Percentiles rank a stretch among this genome's conserved stretches.
These are phyloP conservation scores for Aspergillus quadrilineatus DNA, from an alignment of 2,329 filamentous ascomycete genomes.

Conservation along the genomic window DNA sequence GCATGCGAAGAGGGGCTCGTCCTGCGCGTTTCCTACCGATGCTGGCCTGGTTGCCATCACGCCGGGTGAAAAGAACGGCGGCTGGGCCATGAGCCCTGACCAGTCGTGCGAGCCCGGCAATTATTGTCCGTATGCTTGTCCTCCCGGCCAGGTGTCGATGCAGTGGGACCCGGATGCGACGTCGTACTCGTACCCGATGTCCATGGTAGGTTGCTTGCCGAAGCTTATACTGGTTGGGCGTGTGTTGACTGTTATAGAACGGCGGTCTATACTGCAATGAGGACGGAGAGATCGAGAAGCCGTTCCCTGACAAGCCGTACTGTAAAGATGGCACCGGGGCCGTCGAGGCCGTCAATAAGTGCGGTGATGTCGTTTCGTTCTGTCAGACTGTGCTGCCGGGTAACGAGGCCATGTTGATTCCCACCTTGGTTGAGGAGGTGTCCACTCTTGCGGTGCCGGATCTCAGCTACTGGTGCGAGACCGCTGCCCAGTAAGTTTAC, in stretches of 20 bases:
- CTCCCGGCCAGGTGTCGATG: conserved; percentile 70
- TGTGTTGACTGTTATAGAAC: conserved; percentile 50
- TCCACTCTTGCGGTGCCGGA: conserved; percentile 70
- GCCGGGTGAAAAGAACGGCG: conserved; percentile 63
- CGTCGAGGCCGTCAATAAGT: conserved; percentile 66
- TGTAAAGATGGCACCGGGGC: conserved; percentile 68
- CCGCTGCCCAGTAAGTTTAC: conserved; percentile 68
- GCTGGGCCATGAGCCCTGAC: conserved; percentile 79
- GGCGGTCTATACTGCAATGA: conserved; percentile 72
- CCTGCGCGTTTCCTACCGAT: conserved; percentile 66
- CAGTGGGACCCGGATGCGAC: conserved; percentile 74
- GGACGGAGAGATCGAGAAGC: conserved; percentile 65
- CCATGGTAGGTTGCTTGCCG: conserved; percentile 60
- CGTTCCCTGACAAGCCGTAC: conserved; percentile 66
- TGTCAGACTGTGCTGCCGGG: conserved; percentile 79
- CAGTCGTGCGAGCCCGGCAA: conserved; percentile 64
- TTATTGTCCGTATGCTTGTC: conserved; percentile 77
- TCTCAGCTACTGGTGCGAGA: conserved; percentile 67
- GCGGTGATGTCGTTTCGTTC: conserved; percentile 61
- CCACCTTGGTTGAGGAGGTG: conserved; percentile 61
- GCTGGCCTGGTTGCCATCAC: conserved; percentile 68
- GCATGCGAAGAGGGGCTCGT: conserved; percentile 52
- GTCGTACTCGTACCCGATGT: conserved; percentile 65
- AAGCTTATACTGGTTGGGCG: too few species aligned
- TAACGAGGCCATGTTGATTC: conserved; percentile 79